These are phyloP conservation scores for Fomitopsis betulina DNA, from an alignment of 1,284 basidiomycete species.

Conservation along the genomic window DNA sequence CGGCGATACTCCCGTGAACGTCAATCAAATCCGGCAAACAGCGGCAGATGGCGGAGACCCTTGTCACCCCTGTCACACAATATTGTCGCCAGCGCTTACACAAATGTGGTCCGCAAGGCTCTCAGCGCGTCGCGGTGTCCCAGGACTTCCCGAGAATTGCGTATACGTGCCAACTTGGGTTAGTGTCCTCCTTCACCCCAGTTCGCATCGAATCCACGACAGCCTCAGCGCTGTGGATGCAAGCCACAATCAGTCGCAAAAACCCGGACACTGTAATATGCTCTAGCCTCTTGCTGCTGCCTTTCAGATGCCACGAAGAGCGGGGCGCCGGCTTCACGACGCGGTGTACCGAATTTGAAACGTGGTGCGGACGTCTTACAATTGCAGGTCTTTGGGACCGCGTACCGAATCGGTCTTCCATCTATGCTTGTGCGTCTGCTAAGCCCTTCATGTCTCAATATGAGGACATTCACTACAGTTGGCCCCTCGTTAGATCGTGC, in stretches of 20 bases:
- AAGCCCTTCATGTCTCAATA: not conserved
- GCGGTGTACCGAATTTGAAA: not conserved
- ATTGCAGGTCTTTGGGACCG: not conserved
- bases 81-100: not conserved
- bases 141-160: not conserved
- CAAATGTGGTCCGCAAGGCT: not conserved
- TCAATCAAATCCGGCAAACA: not conserved
- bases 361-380: not conserved
- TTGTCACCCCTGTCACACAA: not conserved
- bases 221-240: not conserved
- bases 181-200: not conserved
- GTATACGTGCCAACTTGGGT: not conserved
- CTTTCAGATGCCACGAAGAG: not conserved
- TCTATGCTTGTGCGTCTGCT: not conserved
- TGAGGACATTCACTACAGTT: not conserved
- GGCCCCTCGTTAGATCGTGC: not conserved
- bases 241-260: not conserved
- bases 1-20: not conserved
- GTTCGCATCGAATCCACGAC: not conserved
- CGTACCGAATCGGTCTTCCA: not conserved
- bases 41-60: not conserved
- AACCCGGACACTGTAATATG: not conserved
- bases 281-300: not conserved
- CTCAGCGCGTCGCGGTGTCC: not conserved
- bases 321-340: not conserved